A percentile compares a stretch with the other conserved stretches of the same genome.
Conservation (phyloP, 2,329 filamentous ascomycete species). For the Chrysoporthe puriensis region DNA sequence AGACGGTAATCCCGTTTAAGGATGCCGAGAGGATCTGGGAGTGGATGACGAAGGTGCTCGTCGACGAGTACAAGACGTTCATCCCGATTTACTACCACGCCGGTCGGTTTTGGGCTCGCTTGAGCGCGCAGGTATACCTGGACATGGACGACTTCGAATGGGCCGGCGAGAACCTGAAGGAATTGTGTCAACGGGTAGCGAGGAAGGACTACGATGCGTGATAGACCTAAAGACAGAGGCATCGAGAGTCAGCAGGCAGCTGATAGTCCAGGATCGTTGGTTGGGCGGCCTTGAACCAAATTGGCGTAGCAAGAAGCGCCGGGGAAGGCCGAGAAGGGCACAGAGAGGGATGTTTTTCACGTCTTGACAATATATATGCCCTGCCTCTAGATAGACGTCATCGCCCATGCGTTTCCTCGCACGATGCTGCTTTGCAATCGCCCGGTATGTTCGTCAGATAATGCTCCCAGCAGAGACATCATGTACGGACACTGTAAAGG, state of each 20-base stretch:
- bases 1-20: conserved; percentile 37
- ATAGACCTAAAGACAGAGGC: neutral
- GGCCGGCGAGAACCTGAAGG: conserved; percentile 62
- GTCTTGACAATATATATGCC: conserved; percentile 5
- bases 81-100: conserved; percentile 66
- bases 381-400: conserved; percentile 5
- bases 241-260: neutral
- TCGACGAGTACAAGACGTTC: conserved; percentile 71
- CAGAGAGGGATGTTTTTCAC: neutral
- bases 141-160: conserved; percentile 78
- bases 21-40: conserved; percentile 47
- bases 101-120: conserved; percentile 67
- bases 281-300: too few species aligned
- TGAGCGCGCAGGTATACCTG: conserved; percentile 86
- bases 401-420: conserved; percentile 10
- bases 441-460: neutral
- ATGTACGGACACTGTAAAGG: neutral
- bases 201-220: conserved; percentile 36
- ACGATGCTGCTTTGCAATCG: neutral
- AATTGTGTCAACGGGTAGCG: conserved; percentile 46
- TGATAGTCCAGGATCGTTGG: too few species aligned
- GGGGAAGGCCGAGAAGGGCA: neutral
- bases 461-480: neutral
- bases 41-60: conserved; percentile 61
- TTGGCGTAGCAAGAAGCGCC: neutral